A percentile compares a stretch with the other conserved stretches of the same genome.
Conservation (phyloP, 1,284 basidiomycete genomes). For the Cryptococcus deneoformans region DNA sequence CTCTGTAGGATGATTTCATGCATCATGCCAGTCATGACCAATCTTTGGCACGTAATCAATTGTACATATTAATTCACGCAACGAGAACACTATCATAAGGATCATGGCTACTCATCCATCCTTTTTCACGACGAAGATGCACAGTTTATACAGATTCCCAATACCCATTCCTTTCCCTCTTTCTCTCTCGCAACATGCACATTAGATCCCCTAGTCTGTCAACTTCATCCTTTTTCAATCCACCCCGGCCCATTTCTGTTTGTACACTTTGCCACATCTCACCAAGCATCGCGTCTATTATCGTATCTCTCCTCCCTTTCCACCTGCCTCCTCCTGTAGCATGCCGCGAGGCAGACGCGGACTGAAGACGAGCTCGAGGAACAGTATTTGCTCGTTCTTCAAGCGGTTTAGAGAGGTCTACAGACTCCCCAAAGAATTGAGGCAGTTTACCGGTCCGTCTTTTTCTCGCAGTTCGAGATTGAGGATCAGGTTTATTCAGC, state of each 20-base stretch:
- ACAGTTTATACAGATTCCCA: constrained; percentile 41
- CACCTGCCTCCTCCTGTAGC: neutral
- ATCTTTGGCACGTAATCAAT: neutral
- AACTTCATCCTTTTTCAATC: constrained; percentile 18
- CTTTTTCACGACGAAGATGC: too few species aligned
- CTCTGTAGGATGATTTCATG: neutral
- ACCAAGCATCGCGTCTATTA: constrained; percentile 32
- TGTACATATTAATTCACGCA: neutral
- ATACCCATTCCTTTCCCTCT: constrained; percentile 23
- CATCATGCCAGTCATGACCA: neutral
- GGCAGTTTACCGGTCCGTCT: constrained; percentile 26
- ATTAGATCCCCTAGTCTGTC: constrained; percentile 24
- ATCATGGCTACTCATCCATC: neutral
- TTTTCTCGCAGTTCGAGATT: constrained; percentile 11
- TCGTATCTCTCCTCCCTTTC: constrained; percentile 21
- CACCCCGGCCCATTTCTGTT: constrained; percentile 17
- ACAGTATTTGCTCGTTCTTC: neutral
- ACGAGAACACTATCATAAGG: constrained; percentile 67
- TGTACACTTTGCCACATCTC: constrained; percentile 36
- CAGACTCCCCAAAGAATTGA: constrained; percentile 30
- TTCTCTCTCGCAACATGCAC: constrained; percentile 12
- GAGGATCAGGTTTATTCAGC: neutral
- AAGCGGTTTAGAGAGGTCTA: constrained; percentile 15
- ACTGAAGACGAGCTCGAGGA: neutral
- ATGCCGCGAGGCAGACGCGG: neutral